Percentiles rank a stretch among this genome's conserved stretches.
Evolutionary conservation across 1,284 basidiomycete species (phyloP).

Genomic region (Trametes versicolor): DNA sequence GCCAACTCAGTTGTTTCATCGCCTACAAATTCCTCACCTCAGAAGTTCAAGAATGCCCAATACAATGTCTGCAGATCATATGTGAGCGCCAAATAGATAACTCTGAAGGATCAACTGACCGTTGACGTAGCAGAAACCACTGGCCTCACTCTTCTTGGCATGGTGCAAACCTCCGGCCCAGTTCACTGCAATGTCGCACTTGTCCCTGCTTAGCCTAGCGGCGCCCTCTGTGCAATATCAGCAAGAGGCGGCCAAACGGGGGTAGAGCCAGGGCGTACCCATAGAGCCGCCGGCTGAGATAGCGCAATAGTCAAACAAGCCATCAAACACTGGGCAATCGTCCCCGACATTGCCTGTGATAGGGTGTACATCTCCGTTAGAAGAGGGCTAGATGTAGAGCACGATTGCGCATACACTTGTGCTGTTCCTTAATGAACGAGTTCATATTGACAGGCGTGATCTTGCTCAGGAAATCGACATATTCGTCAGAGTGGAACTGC

Average conservation of each 20-base stretch:
- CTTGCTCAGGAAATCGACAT: constrained; percentile 88
- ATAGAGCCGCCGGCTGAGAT: constrained; percentile 99
- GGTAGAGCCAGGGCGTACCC: constrained; percentile 66
- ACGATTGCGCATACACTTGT: constrained; percentile 78
- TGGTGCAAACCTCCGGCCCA: constrained; percentile 99
- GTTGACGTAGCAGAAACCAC: constrained; percentile 99
- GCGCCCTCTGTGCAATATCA: constrained; percentile 83
- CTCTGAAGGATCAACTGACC: constrained; percentile 56
- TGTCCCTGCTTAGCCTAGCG: constrained; percentile 93
- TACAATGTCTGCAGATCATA: constrained; percentile 81
- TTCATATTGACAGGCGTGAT: constrained; percentile 90
- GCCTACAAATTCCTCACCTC: constrained; percentile 56
- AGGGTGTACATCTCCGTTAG: neutral
- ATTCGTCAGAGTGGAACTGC: constrained; percentile 95
- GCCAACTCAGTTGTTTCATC: constrained; percentile 9
- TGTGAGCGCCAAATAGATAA: constrained; percentile 9
- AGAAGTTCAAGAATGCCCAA: constrained; percentile 96
- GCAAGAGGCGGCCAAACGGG: neutral
- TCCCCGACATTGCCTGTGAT: constrained; percentile 86
- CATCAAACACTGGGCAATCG: constrained; percentile 98
- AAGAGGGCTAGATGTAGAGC: neutral
- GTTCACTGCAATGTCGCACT: constrained; percentile 98
- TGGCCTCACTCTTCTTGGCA: constrained; percentile 98
- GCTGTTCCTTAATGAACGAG: constrained; percentile 93
- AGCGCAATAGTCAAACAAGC: constrained; percentile 97